phyloP scores from a whole-genome alignment of 768 basidiomycete genomes.

The Lyophyllum shimeji region DNA sequence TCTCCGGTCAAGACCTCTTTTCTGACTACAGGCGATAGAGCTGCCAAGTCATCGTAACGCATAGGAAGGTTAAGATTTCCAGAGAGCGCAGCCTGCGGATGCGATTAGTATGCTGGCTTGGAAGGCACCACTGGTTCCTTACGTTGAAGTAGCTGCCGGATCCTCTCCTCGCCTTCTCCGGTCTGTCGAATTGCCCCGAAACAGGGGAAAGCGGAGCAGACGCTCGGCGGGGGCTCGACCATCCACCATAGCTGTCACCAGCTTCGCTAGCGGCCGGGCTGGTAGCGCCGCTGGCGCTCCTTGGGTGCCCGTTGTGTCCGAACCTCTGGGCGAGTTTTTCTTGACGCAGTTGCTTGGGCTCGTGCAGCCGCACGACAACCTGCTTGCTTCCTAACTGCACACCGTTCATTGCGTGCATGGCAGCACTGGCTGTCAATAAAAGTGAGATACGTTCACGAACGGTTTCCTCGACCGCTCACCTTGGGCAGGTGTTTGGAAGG shows the following conservation, averaged over 20 bases:
- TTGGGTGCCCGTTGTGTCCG: constrained; percentile 76
- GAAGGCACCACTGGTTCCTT: constrained; percentile 19
- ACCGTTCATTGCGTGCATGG: constrained; percentile 84
- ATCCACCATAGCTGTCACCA: constrained; percentile 72
- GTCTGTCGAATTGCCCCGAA: constrained; percentile 49
- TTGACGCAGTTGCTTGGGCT: constrained; percentile 88
- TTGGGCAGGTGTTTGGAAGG: constrained; percentile 81
- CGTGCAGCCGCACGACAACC: constrained; percentile 84
- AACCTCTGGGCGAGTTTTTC: constrained; percentile 87
- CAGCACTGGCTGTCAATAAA: constrained; percentile 55
- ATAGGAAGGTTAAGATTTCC: constrained; percentile 81
- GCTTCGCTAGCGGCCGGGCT: constrained; percentile 83
- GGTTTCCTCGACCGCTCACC: constrained; percentile 37
- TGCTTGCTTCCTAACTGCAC: constrained; percentile 67
- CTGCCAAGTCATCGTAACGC: constrained; percentile 83
- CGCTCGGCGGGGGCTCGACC: constrained; percentile 66
- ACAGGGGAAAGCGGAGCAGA: constrained; percentile 19
- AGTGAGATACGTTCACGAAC: background rate
- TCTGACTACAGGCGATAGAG: constrained; percentile 83
- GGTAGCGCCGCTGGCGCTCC: constrained; percentile 79
- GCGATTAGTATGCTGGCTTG: constrained; percentile 2
- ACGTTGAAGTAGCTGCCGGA: constrained; percentile 89
- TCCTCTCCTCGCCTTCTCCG: constrained; percentile 70
- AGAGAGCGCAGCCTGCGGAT: constrained; percentile 68
- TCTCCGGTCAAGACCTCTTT: constrained; percentile 86